phyloP scores from a whole-genome alignment of 305 asterid species.

The Fraxinus baroniana region DNA sequence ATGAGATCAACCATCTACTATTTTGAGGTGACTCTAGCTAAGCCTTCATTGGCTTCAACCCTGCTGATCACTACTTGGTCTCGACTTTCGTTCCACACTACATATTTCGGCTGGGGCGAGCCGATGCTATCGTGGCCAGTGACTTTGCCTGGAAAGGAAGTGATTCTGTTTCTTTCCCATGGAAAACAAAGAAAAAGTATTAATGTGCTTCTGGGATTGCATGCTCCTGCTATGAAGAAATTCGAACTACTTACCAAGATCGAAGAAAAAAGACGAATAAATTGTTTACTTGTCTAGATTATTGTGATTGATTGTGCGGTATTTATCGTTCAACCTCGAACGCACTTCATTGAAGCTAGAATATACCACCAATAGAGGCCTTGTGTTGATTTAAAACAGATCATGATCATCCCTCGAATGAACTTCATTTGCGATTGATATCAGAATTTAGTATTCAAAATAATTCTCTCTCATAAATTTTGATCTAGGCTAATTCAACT shows the following conservation, averaged over 20 bases:
- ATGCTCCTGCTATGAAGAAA: constrained; percentile 78
- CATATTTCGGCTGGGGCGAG: constrained; percentile 93
- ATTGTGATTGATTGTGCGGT: neutral
- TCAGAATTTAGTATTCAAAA: neutral
- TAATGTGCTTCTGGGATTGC: constrained; percentile 88
- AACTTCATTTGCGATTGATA: neutral
- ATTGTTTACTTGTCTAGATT: neutral
- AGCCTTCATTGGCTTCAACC: constrained; percentile 78
- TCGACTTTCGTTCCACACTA: constrained; percentile 66
- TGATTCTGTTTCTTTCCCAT: constrained; percentile 72
- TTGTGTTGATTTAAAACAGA: neutral
- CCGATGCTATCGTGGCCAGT: constrained; percentile 71
- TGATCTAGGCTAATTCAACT: neutral
- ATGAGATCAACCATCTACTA: constrained; percentile 81
- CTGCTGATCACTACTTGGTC: constrained; percentile 86
- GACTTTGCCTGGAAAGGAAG: constrained; percentile 78
- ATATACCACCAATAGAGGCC: neutral
- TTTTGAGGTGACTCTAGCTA: constrained; percentile 64
- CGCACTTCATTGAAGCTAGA: neutral
- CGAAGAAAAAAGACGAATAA: neutral
- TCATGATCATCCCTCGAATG: neutral
- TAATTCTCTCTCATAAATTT: neutral
- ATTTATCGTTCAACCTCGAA: neutral
- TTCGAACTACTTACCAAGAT: constrained; percentile 56
- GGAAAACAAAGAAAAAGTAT: constrained; percentile 70